Base-by-base conservation (phyloP, 1,284 basidiomycete species). In the Sanghuangporus weigelae region DNA sequence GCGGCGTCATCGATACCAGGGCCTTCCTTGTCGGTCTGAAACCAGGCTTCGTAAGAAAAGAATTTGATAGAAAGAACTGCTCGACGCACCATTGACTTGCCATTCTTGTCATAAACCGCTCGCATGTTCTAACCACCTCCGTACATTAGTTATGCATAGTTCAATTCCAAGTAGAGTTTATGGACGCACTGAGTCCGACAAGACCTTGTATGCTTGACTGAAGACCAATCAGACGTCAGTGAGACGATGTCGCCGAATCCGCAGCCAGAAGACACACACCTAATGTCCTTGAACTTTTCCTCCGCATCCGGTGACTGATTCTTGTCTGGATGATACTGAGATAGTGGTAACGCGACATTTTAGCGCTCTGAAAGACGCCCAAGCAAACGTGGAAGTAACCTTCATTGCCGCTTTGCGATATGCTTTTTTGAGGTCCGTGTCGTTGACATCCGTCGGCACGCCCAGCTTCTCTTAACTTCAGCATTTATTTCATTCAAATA, bases 361-460 rank as follows among this genome's bases (percentile, higher is more conserved):
- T 12, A 38, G 16, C 16, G 39, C 12, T 51, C 40, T 21, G 12
- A 38, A 36, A n/a, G 58, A 1, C 42, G 56, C 59, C 19, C 26
- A 31, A n/a, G 21, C 23, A 59, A 38, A 54, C 48, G 69, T 68
- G 55, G 7, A 39, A 73, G 80, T 70, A 64, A 94, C 94, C 82
- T 93, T 92, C 83, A 98, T 96, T 23, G 96, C 96, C 67, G 92
- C 89, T 76, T 93, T 97, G 68, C 96, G 83, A 77, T 98, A 98
- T 1, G 93, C 95, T 79, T 96, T 98, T 81, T 98, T 99, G 69
- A 98, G 77, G 64, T 90, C 86, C 3, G 86, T 87, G 68, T 93
- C 92, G 59, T 75, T 77, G 23, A 77, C 84, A 56, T 85, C 83
- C 26, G 78, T 71, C 4, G 76, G 53, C 14, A 85, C 84, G 19